Evolutionary conservation across 179 eudicot species (phyloP).

Genomic region (Heliamphora pulchella): DNA sequence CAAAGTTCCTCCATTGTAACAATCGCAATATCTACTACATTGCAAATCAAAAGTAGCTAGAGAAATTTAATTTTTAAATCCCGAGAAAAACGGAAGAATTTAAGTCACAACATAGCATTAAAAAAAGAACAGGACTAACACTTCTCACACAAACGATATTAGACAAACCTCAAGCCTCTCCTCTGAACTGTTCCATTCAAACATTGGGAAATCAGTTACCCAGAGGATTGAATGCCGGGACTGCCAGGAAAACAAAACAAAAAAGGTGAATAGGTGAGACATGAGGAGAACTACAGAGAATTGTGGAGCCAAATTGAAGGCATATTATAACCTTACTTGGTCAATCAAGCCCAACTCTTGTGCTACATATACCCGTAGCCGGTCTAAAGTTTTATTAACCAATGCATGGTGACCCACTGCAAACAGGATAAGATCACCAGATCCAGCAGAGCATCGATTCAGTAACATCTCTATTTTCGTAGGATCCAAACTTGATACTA

Average conservation of each 20-base stretch:
- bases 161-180: slow-evolving; percentile 75
- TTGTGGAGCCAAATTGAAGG: slow-evolving; percentile 7
- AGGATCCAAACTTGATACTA: slow-evolving; percentile 56
- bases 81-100: not conserved
- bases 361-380: slow-evolving; percentile 61
- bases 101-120: not conserved
- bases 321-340: slow-evolving; percentile 45
- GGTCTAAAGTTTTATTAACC: slow-evolving; percentile 80
- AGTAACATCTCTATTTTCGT: slow-evolving; percentile 46
- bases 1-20: not conserved
- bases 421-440: slow-evolving; percentile 84
- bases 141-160: not conserved
- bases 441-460: slow-evolving; percentile 46
- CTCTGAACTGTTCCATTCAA: slow-evolving; percentile 87
- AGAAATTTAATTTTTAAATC: not conserved
- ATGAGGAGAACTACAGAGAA: not conserved
- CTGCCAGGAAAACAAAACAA: slow-evolving; percentile 28
- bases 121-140: not conserved
- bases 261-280: not conserved
- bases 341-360: slow-evolving; percentile 72
- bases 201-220: slow-evolving; percentile 98
- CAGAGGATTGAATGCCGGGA: slow-evolving; percentile 78
- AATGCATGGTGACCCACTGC: slow-evolving; percentile 64
- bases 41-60: not conserved
- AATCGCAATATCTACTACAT: not conserved